Conservation (phyloP, 78 protist genomes). For the Mastigamoeba balamuthi region DNA sequence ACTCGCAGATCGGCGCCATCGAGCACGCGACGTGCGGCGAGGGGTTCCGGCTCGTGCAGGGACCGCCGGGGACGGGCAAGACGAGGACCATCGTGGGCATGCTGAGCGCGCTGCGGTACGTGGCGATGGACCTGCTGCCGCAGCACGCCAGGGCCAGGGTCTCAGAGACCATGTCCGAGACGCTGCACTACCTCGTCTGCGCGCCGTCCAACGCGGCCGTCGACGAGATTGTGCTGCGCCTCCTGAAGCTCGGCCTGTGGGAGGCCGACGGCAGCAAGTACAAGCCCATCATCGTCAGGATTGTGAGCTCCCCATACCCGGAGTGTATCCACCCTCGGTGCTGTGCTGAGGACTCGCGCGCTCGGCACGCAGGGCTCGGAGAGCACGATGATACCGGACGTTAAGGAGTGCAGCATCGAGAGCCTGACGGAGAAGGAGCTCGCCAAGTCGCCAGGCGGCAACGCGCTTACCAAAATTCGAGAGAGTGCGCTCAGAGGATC, state of each 20-base stretch:
- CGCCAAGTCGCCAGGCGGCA: no score
- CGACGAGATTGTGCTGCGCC: constrained; percentile 58
- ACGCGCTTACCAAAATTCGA: no score
- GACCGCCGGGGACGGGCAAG: constrained; percentile 75
- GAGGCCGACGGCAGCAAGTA: constrained; percentile 6
- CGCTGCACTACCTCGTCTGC: constrained; percentile 44
- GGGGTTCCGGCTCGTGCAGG: constrained; percentile 46
- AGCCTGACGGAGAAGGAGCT: no score
- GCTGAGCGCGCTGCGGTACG: constrained; percentile 4
- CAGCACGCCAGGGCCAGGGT: not conserved
- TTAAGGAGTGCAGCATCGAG: no score
- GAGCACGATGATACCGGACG: not conserved
- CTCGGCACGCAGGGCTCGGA: not conserved
- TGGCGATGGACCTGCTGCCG: not conserved
- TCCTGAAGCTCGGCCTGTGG: not conserved
- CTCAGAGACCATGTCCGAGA: not conserved
- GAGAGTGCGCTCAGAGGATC: no score
- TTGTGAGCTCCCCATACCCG: no score
- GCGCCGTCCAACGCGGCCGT: constrained; percentile 80
- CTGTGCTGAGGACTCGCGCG: not conserved
- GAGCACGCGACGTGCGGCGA: not conserved
- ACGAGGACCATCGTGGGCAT: constrained; percentile 54
- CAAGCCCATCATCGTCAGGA: constrained; percentile 9
- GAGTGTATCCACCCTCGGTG: not conserved
- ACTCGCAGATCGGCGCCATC: constrained; percentile 23